Evolutionary conservation across 352 stramenopile genomes (phyloP), one percentile per base, ranked within the genome.

Genomic region (Elongisporangium undulatum): DNA sequence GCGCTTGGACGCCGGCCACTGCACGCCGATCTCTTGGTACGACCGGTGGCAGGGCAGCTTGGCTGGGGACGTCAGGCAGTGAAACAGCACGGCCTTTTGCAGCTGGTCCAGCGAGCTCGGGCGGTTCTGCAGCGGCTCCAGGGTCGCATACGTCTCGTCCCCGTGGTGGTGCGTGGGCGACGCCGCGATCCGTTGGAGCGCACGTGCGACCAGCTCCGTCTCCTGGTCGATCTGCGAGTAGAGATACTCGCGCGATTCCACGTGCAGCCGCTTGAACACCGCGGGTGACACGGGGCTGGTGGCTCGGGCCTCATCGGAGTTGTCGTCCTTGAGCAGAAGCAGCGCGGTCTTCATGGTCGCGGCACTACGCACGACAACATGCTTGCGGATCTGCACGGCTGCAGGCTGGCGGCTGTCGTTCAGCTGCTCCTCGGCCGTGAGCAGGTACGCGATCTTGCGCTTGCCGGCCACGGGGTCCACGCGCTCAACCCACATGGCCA

Each of bases 401-500:
- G 41, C 10, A 17, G 9, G 34, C 16, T 49, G 22, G 17, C 3
- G 12, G 5, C 22, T 20, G 54, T 45, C 20, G n/a, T 51, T 20
- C 12, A 21, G 13, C 39, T 68, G 55, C 24, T 87, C 74, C 24
- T 76, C 62, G 9, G 91, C 77, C 1, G 67, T 67, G 29, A 94
- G 71, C 4, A 94, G 20, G 59, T 94, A 94, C 0, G 72, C 74
- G 16, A 94, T 71, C 57, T 87, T 88, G n/a, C 84, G 75, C 21
- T 72, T 75, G 2, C 81, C 80, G 10, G 68, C 72, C 5, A 74
- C 59, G 1, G 69, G 65, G 26, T 94, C 82, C 4, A 92, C 83
- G 9, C 71, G 77, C 48, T 94, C 84, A 17, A 92, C 60, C 84
- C 84, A 94, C 56, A 85, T 68, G n/a, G 76, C 69, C 3, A 90